Evolutionary conservation across 495 filamentous ascomycete species (phyloP), one percentile per base, ranked within the genome.

Genomic region (Acidomyces sp.): DNA sequence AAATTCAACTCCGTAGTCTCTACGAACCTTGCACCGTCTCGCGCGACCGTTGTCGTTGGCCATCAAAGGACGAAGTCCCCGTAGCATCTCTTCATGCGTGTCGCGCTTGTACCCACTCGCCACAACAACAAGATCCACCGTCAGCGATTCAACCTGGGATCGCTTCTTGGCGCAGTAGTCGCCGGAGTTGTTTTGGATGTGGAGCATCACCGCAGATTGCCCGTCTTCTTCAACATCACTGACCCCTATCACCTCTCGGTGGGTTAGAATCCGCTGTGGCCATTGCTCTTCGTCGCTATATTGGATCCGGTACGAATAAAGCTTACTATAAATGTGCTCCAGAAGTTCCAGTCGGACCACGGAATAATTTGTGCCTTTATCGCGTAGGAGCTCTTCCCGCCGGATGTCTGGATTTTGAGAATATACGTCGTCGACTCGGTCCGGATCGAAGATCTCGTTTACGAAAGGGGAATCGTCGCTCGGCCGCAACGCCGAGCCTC

Each of bases 401-500:
- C 86, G 79, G 43, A 77, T 68, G 17, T 72, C 64, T 0, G 72
- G 53, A 2, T 75, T 57, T 29, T 77, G 74, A 35, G 68, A 59
- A 62, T 75, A 94, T 50, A 93, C 69, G 21, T 60, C 62, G 48
- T 93, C 79, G 5, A 92, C 76, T 19, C 75, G 77, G 28, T 77
- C 72, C 3, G 88, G 87, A 58, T 95, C 81, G 67, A 97, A 97
- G 49, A 95, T 79, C 50, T 88, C 86, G 59, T 97, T 97, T 40
- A 97, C 85, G 51, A 95, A 96, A 15, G 88, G 88, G 34, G 83
- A 90, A 54, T 97, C 88, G 49, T 97, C 88, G 57, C 84, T 92
- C 3, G 88, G 88, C 40, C 78, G 78, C 41, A 97, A 63, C 28
- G 85, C 85, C 23, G 81, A 69, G 26, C 75, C 77, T 32, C 80